Evolutionary conservation across 495 filamentous ascomycete species (phyloP), one percentile per base, ranked within the genome.

Genomic region (Staphylotrichum longicolle): DNA sequence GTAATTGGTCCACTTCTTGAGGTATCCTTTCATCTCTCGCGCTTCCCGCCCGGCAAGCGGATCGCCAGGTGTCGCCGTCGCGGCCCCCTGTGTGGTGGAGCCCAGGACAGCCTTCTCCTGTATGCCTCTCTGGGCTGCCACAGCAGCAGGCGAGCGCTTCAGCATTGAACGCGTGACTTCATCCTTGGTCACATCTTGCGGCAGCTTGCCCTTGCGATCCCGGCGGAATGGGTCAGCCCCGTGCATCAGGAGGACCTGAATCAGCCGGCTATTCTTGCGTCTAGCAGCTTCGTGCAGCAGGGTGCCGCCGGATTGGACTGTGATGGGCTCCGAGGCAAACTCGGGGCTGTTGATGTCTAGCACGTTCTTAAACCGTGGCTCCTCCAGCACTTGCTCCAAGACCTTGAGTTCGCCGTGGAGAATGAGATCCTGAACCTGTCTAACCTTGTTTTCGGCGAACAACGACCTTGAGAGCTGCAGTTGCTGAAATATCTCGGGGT

Each of bases 1-100:
- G 72, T 98, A 98, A 68, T 98, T 98, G 27, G 94, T 98, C 94
- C 94, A 98, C 70, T 98, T 98, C 73, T 96, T 96, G 59, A 98
- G 78, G 72, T 98, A 98, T 8, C 94, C 94, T 75, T 93, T 96
- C 91, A 98, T 97, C 72, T 98, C 94, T 48, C 92, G 85, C 9
- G 88, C 86, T 62, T 98, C 94, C 64, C 93, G 94, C 7, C 88
- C 86, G 47, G 86, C 87, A 57, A 91, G 76, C 34, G 81, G 79
- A 63, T 95, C 89, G 15, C 84, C 82, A 35, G 80, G 75, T 0
- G 78, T 77, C 46, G 83, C 78, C 7, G 78, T 77, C 4, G 82
- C 71, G 7, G 82, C 78, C 1, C 78, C 81, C 64, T 88, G 85
- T 5, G 82, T 81, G 40, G 83, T 81, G 34, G 79, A 86, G 60